Evolutionary conservation across 805 yeast genomes (phyloP), one percentile per base, ranked within the genome.

Genomic region (Lipomyces sp.): DNA sequence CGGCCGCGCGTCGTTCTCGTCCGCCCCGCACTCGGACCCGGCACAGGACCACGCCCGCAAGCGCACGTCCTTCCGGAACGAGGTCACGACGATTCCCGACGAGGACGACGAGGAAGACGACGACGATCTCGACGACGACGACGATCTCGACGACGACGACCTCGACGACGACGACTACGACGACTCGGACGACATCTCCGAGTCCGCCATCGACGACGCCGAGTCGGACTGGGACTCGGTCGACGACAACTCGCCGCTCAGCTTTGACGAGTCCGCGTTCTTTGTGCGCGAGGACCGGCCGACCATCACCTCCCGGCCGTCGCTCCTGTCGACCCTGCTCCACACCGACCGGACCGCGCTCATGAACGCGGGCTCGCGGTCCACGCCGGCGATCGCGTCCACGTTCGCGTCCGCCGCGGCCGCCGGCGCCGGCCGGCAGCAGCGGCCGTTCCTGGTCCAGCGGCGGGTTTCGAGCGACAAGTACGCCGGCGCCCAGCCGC

Each of bases 141-240:
- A 46, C 8, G 47, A 35, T 11, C 46, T 29, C 14, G 48, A 39
- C 26, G 47, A 43, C 16, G 59, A 53, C 8, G 48, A 49, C 29
- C 43, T 34, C 11, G 55, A 47, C n/a, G 50, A 43, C 11, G 55
- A 47, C 18, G 46, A 44, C 14, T 59, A 52, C 26, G 53, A 45
- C 2, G 53, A 28, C 26, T 54, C 40, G 14, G 55, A 44, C 29
- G 64, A 54, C 34, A 47, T 43, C 43, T 44, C 52, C 35, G 55
- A 47, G 47, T 48, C 37, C 45, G 59, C 53, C 33, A 60, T 37
- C 37, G 69, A 61, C 16, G 66, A 59, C 8, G 65, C 64, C 33
- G 71, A 65, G 21, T 67, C 67, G 2, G 69, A 61, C 29, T 69
- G 72, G 72, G 72, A 68, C 47, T 66, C 70, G 3, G 69, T 66